Evolutionary conservation across 1,139 yeast species (phyloP).

Genomic region (Eremothecium cymbalariae): DNA sequence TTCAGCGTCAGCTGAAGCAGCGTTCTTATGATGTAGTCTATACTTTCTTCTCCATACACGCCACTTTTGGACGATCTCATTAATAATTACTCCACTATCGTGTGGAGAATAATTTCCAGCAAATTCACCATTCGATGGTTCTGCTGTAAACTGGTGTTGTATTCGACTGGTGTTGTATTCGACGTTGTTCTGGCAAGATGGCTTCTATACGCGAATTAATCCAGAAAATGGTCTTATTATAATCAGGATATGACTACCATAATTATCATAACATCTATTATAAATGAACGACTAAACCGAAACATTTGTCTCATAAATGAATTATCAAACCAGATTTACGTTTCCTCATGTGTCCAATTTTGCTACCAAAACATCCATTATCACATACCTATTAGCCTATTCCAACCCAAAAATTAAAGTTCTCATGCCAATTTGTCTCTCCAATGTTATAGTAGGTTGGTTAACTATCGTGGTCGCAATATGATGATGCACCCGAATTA

Average conservation of each 20-base stretch:
- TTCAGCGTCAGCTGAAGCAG: conserved; percentile 15
- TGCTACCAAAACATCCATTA: conserved; percentile 69
- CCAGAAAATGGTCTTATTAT: conserved; percentile 76
- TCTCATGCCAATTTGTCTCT: conserved; percentile 81
- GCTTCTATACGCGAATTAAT: conserved; percentile 84
- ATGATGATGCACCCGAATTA: conserved; percentile 18
- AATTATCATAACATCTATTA: conserved; percentile 70
- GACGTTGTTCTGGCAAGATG: conserved; percentile 54
- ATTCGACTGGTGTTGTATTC: too few relatives aligned
- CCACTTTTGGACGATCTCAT: conserved; percentile 89
- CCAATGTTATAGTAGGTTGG: conserved; percentile 80
- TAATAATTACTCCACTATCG: conserved; percentile 44
- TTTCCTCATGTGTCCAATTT: conserved; percentile 75
- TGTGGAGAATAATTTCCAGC: too few relatives aligned
- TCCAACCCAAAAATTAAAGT: conserved; percentile 82
- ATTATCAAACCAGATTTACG: conserved; percentile 63
- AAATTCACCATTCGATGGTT: too few relatives aligned
- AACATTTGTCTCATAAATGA: conserved; percentile 73
- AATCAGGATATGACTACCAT: conserved; percentile 62
- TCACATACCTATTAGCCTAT: conserved; percentile 73
- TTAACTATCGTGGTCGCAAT: conserved; percentile 39
- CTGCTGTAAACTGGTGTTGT: too few relatives aligned
- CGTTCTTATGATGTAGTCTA: conserved; percentile 57
- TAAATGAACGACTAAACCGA: conserved; percentile 78
- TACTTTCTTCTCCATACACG: conserved; percentile 87